Evolutionary conservation across 2,329 filamentous ascomycete species (phyloP), one percentile per base, ranked within the genome.

Genomic region (Nemania serpens): DNA sequence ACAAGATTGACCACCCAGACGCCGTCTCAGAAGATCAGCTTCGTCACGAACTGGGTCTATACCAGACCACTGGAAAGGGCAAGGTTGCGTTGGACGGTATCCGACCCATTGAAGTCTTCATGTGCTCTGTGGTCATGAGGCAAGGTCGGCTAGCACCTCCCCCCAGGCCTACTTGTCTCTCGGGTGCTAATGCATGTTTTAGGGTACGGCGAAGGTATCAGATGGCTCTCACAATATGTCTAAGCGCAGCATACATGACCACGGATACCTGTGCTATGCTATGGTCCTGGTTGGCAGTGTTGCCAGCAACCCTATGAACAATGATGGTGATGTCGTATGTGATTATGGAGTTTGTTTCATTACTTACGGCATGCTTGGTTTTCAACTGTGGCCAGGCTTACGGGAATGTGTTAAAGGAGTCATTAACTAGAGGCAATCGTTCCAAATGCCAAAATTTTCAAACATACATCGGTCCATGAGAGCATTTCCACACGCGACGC

Each of bases 1-100:
- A 99, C 88, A 99, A 99, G 88, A 99, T 99, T 77, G 95, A 99
- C 78, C 93, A 98, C 82, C 93, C 93, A 55, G 91, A 96, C 70
- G 95, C 95, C 65, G 89, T 98, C 56, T 94, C 90, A 68, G 95
- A 99, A 84, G 94, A 98, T 72, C 92, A 97, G 81, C 85, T 98
- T 74, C 87, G 95, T 77, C 89, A 94, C 76, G 90, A 93, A 77
- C 84, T 99, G 61, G 95, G 95, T 65, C 80, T 99, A 73, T 98
- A 96, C 81, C 94, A 98, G 80, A 97, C 93, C 58, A 97, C 92
- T 63, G 93, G 93, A 72, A 97, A 97, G 86, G 93, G 93, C 78
- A 96, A 96, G 84, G 89, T 96, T 65, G 91, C 90, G 66, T 83
- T 95, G 69, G 93, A 97, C 82, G 92, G 92, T 36, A 96, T 97